Conservation (phyloP, 306 rosid species). For the Acacia acuminata region DNA sequence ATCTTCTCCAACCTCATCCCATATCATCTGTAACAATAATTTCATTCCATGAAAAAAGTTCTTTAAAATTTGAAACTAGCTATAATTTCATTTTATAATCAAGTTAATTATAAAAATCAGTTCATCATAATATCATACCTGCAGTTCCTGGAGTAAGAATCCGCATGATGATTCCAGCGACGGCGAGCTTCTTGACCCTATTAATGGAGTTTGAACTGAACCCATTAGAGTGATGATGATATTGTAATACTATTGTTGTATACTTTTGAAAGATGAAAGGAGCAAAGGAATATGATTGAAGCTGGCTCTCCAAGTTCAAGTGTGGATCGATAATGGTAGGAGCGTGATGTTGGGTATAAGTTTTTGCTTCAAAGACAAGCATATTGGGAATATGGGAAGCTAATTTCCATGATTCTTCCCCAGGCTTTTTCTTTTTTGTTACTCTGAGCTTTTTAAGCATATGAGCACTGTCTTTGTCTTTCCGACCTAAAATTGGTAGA, state of each 20-base stretch:
- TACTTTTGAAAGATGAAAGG: conserved; percentile 36
- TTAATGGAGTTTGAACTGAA: conserved; percentile 67
- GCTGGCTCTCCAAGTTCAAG: conserved; percentile 44
- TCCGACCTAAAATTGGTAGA: conserved; percentile 51
- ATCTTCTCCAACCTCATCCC: conserved; percentile 98
- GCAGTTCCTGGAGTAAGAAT: conserved; percentile 87
- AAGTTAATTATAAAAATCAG: too few relatives aligned
- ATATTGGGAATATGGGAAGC: conserved; percentile 55
- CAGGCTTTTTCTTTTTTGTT: conserved; percentile 25
- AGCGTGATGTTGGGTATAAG: conserved; percentile 39
- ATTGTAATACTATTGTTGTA: not conserved
- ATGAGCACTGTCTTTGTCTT: conserved; percentile 37
- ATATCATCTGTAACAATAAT: conserved; percentile 67
- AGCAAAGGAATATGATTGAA: conserved; percentile 32
- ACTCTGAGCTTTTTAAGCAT: not conserved
- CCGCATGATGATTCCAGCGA: conserved; percentile 90
- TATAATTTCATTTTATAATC: too few relatives aligned
- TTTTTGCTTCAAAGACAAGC: conserved; percentile 93
- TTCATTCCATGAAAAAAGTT: too few relatives aligned
- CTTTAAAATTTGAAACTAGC: too few relatives aligned
- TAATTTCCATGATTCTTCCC: conserved; percentile 20
- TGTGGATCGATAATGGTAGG: conserved; percentile 40
- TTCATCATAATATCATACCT: conserved; percentile 47
- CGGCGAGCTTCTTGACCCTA: conserved; percentile 67
- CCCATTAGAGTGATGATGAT: conserved; percentile 35